These are phyloP conservation scores for Globisporangium nagaii DNA, from an alignment of 352 stramenopile species.

Conservation along the genomic window DNA sequence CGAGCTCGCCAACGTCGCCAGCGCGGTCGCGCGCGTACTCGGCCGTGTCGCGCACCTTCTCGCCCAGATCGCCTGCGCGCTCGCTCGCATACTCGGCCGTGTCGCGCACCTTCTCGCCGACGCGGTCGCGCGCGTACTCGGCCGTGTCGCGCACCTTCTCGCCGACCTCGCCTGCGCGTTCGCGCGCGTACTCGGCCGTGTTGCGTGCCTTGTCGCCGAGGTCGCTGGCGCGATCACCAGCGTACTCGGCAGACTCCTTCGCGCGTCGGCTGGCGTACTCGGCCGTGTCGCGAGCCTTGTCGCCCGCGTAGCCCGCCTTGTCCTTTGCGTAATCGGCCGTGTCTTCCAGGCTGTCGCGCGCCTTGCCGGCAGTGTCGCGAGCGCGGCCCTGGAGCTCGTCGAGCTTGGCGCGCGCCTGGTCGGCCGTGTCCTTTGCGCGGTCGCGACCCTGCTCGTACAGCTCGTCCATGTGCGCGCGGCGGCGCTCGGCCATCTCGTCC, in stretches of 20 bases:
- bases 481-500: conserved; percentile 6
- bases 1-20: conserved; percentile 11
- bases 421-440: not conserved
- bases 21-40: conserved; percentile 28
- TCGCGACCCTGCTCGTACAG: conserved; percentile 2
- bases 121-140: not conserved
- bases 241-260: not conserved
- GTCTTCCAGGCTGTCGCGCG: not conserved
- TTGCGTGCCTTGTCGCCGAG: not conserved
- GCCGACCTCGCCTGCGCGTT: not conserved
- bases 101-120: not conserved
- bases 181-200: not conserved
- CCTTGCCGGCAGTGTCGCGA: not conserved
- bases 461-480: conserved; percentile 5
- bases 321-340: not conserved
- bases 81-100: not conserved
- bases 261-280: conserved; percentile 20
- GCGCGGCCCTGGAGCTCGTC: conserved; percentile 25
- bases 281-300: conserved; percentile 9
- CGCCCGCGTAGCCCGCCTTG: not conserved
- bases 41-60: not conserved
- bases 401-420: conserved; percentile 15
- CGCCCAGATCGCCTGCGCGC: not conserved
- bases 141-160: not conserved
- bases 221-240: not conserved